These are phyloP conservation scores for Cryptococcus sp. DNA, from an alignment of 1,284 basidiomycete species.

Conservation along the genomic window DNA sequence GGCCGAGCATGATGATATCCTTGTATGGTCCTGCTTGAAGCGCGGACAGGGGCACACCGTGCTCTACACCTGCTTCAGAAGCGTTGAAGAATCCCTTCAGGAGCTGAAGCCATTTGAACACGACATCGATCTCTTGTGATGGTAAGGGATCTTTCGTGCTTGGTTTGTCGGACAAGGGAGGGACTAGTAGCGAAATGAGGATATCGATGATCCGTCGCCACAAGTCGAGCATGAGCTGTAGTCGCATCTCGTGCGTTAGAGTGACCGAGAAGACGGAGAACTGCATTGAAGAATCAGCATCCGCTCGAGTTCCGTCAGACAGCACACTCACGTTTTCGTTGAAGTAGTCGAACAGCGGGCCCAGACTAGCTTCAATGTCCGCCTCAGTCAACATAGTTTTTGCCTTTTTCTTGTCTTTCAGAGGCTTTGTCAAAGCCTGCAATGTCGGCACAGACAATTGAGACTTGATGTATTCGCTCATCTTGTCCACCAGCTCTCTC, in stretches of 20 bases:
- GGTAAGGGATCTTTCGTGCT: conserved; percentile 9
- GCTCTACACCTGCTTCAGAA: conserved; percentile 41
- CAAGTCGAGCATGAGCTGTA: conserved; percentile 36
- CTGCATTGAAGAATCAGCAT: conserved; percentile 20
- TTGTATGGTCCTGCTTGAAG: conserved; percentile 45
- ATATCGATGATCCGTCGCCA: conserved; percentile 48
- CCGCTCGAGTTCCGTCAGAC: background rate
- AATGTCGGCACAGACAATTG: conserved; percentile 32
- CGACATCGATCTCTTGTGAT: conserved; percentile 41
- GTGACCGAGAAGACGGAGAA: conserved; percentile 49
- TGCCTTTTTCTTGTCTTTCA: conserved; percentile 43
- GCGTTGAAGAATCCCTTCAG: conserved; percentile 53
- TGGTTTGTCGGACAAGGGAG: conserved; percentile 46
- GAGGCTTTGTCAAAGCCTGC: conserved; percentile 29
- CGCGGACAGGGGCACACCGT: conserved; percentile 43
- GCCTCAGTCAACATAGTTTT: conserved; percentile 34
- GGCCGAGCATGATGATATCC: conserved; percentile 50
- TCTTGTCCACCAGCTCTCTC: conserved; percentile 43
- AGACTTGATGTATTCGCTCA: conserved; percentile 41
- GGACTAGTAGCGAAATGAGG: conserved; percentile 48
- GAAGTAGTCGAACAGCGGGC: conserved; percentile 47
- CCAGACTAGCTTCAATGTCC: conserved; percentile 44
- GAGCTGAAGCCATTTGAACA: conserved; percentile 52
- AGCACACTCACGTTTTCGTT: conserved; percentile 45
- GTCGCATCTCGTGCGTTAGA: conserved; percentile 29